Evolutionary conservation across 2,329 filamentous ascomycete genomes (phyloP).

Genomic region (Penicillium rolfsii): DNA sequence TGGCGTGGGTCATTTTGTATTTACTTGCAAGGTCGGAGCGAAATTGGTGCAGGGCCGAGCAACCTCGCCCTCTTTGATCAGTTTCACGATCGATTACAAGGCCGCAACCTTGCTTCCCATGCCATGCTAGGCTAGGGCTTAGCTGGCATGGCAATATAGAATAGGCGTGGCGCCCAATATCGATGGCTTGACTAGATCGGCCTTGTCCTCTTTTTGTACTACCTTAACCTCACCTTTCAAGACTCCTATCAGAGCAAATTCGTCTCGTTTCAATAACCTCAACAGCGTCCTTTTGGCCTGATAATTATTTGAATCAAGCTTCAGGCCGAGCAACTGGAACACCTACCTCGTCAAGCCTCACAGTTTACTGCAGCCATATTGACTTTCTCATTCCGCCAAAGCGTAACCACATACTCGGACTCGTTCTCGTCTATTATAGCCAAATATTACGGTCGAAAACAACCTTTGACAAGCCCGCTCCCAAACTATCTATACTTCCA

Average conservation of each 20-base stretch:
- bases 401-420: slow-evolving; percentile 1
- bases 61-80: not conserved
- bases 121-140: not conserved
- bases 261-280: no score
- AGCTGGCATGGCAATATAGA: not conserved
- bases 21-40: slow-evolving; percentile 5
- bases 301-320: not conserved
- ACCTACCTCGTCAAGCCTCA: not conserved
- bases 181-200: not conserved
- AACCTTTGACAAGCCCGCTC: slow-evolving; percentile 6
- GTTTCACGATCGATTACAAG: not conserved
- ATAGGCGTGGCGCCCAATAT: not conserved
- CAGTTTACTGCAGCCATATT: not conserved
- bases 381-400: not conserved
- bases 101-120: not conserved
- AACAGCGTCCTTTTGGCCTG: no score
- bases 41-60: not conserved
- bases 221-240: no score
- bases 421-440: not conserved
- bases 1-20: not conserved
- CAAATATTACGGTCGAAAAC: not conserved
- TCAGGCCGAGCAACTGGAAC: not conserved
- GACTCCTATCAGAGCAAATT: not conserved
- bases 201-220: not conserved
- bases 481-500: not conserved